Evolutionary conservation across 352 stramenopile genomes (phyloP).

Genomic region (Phytophthora cactorum): DNA sequence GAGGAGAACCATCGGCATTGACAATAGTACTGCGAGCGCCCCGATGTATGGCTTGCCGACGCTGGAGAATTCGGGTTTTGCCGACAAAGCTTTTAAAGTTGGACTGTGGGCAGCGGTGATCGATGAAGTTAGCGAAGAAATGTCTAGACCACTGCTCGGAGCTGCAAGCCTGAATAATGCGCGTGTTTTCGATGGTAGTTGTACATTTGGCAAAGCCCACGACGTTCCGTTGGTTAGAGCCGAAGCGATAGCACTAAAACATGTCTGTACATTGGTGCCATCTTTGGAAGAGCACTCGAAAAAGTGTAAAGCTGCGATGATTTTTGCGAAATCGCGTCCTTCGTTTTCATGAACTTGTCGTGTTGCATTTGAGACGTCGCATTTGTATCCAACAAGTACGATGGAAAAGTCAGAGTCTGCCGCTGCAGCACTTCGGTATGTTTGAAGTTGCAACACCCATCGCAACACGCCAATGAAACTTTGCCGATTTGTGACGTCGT

Average conservation of each 20-base stretch:
- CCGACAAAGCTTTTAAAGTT: conserved; percentile 8
- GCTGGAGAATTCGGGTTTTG: background rate
- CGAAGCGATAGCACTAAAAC: conserved; percentile 25
- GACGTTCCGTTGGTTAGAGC: conserved; percentile 1
- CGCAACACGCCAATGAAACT: conserved; percentile 41
- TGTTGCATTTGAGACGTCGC: conserved; percentile 7
- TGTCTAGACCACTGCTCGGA: conserved; percentile 2
- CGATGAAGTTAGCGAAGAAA: conserved; percentile 5
- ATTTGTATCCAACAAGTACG: conserved; percentile 44
- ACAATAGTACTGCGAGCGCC: no score
- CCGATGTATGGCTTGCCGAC: conserved; percentile 13
- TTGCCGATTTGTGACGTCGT: conserved; percentile 42
- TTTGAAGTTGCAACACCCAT: conserved; percentile 42
- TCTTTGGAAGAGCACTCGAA: conserved; percentile 32
- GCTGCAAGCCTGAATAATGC: conserved; percentile 4
- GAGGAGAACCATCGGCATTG: conserved; percentile 17
- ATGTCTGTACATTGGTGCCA: no score
- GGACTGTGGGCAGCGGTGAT: background rate
- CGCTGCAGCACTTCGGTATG: conserved; percentile 1
- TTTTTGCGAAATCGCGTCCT: conserved; percentile 26
- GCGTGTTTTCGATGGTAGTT: conserved; percentile 1
- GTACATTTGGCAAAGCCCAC: background rate
- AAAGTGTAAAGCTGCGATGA: conserved; percentile 31
- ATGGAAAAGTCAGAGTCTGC: conserved; percentile 32
- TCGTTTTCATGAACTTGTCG: conserved; percentile 32